phyloP scores from a whole-genome alignment of 768 basidiomycete species.

The Coprinellus aureogranulatus region DNA sequence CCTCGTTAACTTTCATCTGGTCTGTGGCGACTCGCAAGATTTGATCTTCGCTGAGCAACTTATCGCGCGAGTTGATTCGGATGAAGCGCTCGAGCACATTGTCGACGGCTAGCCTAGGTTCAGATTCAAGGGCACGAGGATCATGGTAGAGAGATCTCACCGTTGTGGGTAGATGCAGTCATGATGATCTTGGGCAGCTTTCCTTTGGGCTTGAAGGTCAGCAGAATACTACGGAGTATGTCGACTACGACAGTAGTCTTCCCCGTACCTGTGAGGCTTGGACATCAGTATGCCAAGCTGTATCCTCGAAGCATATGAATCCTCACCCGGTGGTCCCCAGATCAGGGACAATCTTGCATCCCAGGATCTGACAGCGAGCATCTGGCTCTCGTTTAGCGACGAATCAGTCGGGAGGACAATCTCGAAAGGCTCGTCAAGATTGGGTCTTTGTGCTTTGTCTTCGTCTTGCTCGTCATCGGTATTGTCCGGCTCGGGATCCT shows the following conservation, averaged over 20 bases:
- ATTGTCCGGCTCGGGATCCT: not conserved
- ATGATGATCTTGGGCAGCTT: constrained; percentile 53
- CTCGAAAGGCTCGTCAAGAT: not conserved
- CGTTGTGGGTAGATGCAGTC: constrained; percentile 72
- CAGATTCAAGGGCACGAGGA: not conserved
- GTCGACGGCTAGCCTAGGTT: constrained; percentile 53
- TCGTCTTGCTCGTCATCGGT: not conserved
- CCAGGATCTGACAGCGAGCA: constrained; percentile 45
- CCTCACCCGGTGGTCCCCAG: constrained; percentile 66
- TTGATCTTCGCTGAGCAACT: constrained; percentile 50
- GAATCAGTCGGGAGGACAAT: constrained; percentile 12
- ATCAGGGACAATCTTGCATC: constrained; percentile 50
- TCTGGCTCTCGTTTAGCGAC: constrained; percentile 55
- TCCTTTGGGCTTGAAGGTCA: constrained; percentile 18
- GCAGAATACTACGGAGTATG: constrained; percentile 46
- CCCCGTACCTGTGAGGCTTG: constrained; percentile 54
- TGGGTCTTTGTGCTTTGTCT: not conserved
- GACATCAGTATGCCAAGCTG: no score
- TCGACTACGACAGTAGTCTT: constrained; percentile 71
- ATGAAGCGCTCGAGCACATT: constrained; percentile 68
- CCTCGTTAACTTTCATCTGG: constrained; percentile 56
- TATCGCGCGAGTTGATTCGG: constrained; percentile 38
- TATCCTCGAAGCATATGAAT: not conserved
- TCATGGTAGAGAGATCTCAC: constrained; percentile 24
- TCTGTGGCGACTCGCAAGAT: constrained; percentile 72